Evolutionary conservation across 140 eudicot species (phyloP), one percentile per base, ranked within the genome.

Genomic region (Cichorium intybus): DNA sequence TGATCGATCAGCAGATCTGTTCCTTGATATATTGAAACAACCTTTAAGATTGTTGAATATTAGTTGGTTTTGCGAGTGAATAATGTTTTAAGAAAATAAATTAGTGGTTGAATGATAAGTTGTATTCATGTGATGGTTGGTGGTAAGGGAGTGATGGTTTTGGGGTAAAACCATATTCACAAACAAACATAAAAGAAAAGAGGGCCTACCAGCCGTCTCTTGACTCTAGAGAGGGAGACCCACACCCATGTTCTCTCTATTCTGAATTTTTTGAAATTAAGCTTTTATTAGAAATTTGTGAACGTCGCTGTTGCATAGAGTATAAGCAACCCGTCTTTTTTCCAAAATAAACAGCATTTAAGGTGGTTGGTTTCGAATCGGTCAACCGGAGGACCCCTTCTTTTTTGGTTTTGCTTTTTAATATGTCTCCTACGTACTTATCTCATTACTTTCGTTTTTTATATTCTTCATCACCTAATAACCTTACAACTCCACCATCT

Each of bases 281-380:
- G 5, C 31, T 27, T 27, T 45, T 45, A 45, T 2, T 22, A 14
- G 17, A 14, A 43, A 14, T 43, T 43, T 15, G 7, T 7, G 49
- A 73, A 72, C 35, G 85, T 79, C 85, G 34, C 46, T 83, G 89
- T 83, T 79, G 89, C 89, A 76, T 65, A 73, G 71, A 59, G 70
- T 18, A 50, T 53, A 81, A 81, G 84, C 87, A 84, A 84, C 81
- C 86, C 24, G 47, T 12, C n/a, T 12, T 24, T 62, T 56, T 49
- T 60, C 69, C 60, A 52, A 70, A 65, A 70, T 35, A 37, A 56
- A 31, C 46, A 47, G 53, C 70, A 52, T 53, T 72, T 64, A 68
- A 73, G 74, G 75, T 73, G 62, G 79, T 56, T 80, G 78, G 54
- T 78, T 54, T 66, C 54, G 53, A 74, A 79, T 56, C 50, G 61